Base-by-base conservation (phyloP, 2,329 filamentous ascomycete genomes). In the Xylaria sp. region DNA sequence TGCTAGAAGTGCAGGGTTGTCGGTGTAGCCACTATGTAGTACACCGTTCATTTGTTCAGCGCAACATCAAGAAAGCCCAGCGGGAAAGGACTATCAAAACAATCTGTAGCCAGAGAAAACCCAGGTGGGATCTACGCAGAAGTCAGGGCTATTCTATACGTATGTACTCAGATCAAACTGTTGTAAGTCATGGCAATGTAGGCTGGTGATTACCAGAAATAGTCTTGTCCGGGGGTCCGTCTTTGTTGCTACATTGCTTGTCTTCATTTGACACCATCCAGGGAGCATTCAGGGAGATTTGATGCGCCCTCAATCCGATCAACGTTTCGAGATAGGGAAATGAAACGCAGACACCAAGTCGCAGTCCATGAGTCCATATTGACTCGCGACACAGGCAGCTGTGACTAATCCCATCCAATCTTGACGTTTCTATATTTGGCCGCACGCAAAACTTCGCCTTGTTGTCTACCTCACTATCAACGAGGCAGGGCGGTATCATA, bases 401-500 rank as follows among this genome's bases (percentile, higher is more conserved):
- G n/a, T 37, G 15, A 51, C 21, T 58, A 38, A 50, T 59, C 23
- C 25, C 14, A 33, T n/a, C 21, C 35, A 54, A 57, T 57, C 64
- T 63, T 43, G 59, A 49, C 11, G 31, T 57, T 65, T 62, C 62
- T 65, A 67, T 60, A 67, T 67, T 67, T 67, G 62, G 51, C 35
- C 25, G 43, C 21, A n/a, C n/a, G n/a, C n/a, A n/a, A 33, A 33
- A 47, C 64, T 67, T 67, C 62, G 62, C 64, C 59, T 55, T 63
- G 61, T 49, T 51, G 12, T 35, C 28, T 17, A 46, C 56, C 52
- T 57, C 46, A 43, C 57, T 57, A 35, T 19, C n/a, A 33, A 12
- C 31, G 37, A 60, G 56, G 60, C 60, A 57, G 46, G 49, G 14
- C 19, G 23, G 45, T 21, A 17, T n/a, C 15, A 15, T 25, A 6